Conservation (phyloP, 129 eudicot genomes). For the Mikania micrantha region DNA sequence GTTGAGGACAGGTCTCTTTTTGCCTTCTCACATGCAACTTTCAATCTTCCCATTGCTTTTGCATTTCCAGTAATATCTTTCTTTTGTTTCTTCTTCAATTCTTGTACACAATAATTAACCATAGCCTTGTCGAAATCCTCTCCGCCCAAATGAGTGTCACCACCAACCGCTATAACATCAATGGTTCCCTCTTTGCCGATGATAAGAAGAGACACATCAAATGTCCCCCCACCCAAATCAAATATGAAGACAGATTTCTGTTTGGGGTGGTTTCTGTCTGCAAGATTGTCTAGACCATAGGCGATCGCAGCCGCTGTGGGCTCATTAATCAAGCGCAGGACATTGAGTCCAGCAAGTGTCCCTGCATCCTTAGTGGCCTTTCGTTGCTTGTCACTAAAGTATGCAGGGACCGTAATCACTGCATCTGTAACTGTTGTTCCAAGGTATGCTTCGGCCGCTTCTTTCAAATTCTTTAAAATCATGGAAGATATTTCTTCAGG, state of each 20-base stretch:
- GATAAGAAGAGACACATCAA: neutral
- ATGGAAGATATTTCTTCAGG: neutral
- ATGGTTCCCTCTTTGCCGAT: neutral
- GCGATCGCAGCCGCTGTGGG: neutral
- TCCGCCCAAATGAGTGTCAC: too few species aligned
- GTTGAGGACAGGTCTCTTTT: neutral
- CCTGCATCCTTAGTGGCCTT: neutral
- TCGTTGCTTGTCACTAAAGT: neutral
- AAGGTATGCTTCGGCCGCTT: neutral
- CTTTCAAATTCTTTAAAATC: neutral
- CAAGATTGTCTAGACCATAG: neutral
- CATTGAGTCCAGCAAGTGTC: neutral
- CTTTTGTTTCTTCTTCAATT: neutral
- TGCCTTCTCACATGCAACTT: neutral
- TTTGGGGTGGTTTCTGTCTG: neutral
- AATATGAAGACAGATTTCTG: neutral
- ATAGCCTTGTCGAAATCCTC: neutral
- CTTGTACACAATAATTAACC: neutral
- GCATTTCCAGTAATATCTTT: neutral
- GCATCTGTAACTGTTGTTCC: neutral
- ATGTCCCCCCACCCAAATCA: neutral
- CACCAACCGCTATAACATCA: too few species aligned
- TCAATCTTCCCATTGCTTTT: neutral
- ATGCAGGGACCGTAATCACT: neutral
- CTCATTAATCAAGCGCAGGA: neutral